Evolutionary conservation across 768 basidiomycete genomes (phyloP), one percentile per base, ranked within the genome.

Genomic region (Ephemerocybe angulata): DNA sequence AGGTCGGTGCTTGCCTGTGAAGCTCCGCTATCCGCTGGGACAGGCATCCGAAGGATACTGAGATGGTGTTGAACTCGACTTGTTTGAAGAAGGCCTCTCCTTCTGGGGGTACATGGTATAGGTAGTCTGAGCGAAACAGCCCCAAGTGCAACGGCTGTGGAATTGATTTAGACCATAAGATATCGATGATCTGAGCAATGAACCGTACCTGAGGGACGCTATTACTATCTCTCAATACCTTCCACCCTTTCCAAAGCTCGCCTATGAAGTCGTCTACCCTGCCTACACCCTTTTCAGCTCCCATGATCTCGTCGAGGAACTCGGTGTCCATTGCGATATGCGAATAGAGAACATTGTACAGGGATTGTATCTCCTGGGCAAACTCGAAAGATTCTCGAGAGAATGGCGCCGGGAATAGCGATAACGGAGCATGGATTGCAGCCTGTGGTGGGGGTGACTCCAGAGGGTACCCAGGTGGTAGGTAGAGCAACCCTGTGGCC

Each of bases 11-110:
- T 47, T 60, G 93, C 92, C 85, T 78, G 70, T 98, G 96, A 65
- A 98, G 67, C 22, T 83, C 81, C 3, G 87, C 77, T 10, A 78
- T 74, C 33, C 75, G 77, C 58, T 89, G 76, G 0, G 90, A 90
- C 13, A 98, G 75, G 1, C 85, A 65, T 0, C 93, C 96, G 67
- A 98, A 96, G 0, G 93, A 94, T 0, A 87, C 83, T 2, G 94
- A 92, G 58, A 98, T 95, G 8, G 96, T 97, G 66, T 99, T 99
- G 73, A 98, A 97, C 68, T 99, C 96, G 38, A 98, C 96, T 71
- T 99, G 96, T 67, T 94, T 96, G 58, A 99, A 70, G 5, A 72
- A 69, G 13, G 75, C 63, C 3, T 65, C 51, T 31, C 74, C 65
- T 27, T 71, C 64, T 3, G 60, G 56, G 0, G 76, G 75, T 7